Conservation (phyloP, 148 eudicot species). For the Talinum fruticosum region DNA sequence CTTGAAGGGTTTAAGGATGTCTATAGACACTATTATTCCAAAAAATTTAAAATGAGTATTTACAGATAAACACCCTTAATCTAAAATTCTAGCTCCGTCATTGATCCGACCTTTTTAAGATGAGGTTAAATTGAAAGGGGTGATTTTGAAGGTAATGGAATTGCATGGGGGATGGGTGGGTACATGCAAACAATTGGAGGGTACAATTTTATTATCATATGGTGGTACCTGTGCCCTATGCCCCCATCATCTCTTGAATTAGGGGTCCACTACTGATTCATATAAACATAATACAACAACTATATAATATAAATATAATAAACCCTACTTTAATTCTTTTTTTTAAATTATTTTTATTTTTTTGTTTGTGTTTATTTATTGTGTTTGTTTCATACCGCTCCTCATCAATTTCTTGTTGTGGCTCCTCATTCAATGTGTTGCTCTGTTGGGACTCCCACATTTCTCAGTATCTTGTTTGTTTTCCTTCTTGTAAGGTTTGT, state of each 20-base stretch:
- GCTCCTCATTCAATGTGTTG: conserved; percentile 12
- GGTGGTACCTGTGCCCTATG: neutral
- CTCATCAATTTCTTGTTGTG: neutral
- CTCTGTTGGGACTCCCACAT: neutral
- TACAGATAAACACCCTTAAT: no score
- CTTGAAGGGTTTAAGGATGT: no score
- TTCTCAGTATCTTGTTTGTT: neutral
- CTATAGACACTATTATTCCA: no score
- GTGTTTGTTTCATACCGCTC: conserved; percentile 13
- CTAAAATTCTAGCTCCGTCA: no score
- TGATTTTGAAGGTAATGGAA: neutral
- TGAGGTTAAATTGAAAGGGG: neutral
- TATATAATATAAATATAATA: neutral
- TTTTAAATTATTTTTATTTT: neutral
- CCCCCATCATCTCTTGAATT: neutral
- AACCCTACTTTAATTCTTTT: no score
- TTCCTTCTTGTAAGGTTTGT: neutral
- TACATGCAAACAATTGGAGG: neutral
- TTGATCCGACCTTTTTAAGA: neutral
- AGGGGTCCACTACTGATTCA: conserved; percentile 5
- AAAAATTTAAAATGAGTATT: no score
- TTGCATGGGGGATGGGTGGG: neutral
- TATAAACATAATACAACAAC: neutral
- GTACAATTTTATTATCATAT: neutral
- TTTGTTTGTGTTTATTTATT: neutral